These are phyloP conservation scores for Filobasidium wieringae DNA, from an alignment of 768 basidiomycete genomes.

Conservation along the genomic window DNA sequence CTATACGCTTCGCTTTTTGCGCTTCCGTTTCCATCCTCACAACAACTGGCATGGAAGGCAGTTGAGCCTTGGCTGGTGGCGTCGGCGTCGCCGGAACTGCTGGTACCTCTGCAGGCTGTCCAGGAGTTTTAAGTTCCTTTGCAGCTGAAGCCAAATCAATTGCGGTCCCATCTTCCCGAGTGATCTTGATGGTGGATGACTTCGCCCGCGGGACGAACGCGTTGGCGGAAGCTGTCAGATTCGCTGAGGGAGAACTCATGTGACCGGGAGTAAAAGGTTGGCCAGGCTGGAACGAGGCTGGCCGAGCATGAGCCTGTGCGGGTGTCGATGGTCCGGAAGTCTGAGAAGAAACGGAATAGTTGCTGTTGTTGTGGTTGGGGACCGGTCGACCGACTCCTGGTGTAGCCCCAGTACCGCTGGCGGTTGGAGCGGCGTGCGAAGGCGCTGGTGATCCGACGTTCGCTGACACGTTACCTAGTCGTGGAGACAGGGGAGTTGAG, in stretches of 20 bases:
- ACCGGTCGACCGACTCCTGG: neutral
- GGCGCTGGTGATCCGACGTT: neutral
- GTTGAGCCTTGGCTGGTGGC: conserved; percentile 22
- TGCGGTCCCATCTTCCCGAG: conserved; percentile 43
- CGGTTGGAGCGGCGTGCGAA: neutral
- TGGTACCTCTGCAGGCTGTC: conserved; percentile 31
- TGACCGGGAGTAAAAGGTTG: conserved; percentile 6
- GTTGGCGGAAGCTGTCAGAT: conserved; percentile 34
- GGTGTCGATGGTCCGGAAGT: conserved; percentile 4
- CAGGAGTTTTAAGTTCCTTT: conserved; percentile 41
- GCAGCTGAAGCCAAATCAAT: conserved; percentile 44
- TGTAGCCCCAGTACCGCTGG: too few relatives aligned
- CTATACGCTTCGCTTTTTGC: conserved; percentile 25
- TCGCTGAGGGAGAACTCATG: conserved; percentile 9
- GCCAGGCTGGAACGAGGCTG: conserved; percentile 15
- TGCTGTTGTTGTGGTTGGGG: neutral
- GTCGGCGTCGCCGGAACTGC: conserved; percentile 32
- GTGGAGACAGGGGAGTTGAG: neutral
- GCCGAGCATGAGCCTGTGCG: conserved; percentile 18
- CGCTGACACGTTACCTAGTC: neutral
- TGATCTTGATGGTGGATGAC: conserved; percentile 38
- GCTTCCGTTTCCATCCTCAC: conserved; percentile 35
- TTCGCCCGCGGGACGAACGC: conserved; percentile 39
- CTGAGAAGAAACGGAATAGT: conserved; percentile 1
- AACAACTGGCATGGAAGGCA: conserved; percentile 25